Conservation (phyloP, 306 rosid genomes). For the Dalbergia oliveri region DNA sequence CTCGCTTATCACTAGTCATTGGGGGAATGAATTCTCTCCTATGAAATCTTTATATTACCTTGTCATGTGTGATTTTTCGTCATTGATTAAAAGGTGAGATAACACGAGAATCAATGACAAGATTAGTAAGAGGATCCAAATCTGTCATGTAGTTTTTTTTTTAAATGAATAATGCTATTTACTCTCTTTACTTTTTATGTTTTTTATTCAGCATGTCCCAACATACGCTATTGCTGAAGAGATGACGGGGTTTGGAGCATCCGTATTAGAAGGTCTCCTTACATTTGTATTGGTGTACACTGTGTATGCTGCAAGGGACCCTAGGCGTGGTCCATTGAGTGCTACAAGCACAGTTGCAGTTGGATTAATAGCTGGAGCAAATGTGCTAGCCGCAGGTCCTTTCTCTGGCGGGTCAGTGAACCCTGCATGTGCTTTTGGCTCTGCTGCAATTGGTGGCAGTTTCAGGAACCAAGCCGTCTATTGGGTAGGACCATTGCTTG, state of each 20-base stretch:
- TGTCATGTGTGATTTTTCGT: too few species aligned
- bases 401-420: constrained; percentile 92
- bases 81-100: too few species aligned
- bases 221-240: constrained; percentile 70
- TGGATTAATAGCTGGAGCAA: constrained; percentile 77
- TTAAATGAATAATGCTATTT: not conserved
- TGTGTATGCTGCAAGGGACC: constrained; percentile 71
- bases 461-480: constrained; percentile 93
- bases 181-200: not conserved
- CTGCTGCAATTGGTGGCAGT: constrained; percentile 68
- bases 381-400: constrained; percentile 74
- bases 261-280: constrained; percentile 75
- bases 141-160: too few species aligned
- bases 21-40: too few species aligned
- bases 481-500: constrained; percentile 93
- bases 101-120: too few species aligned
- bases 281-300: constrained; percentile 83
- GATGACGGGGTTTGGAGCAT: constrained; percentile 96
- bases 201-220: constrained; percentile 67
- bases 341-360: constrained; percentile 66
- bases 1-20: not conserved
- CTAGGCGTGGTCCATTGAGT: constrained; percentile 63
- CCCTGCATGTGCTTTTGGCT: constrained; percentile 92
- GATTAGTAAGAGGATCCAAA: too few species aligned
- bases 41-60: too few species aligned